Conservation (phyloP, 495 filamentous ascomycete genomes). For the Bacidia gigantensis region DNA sequence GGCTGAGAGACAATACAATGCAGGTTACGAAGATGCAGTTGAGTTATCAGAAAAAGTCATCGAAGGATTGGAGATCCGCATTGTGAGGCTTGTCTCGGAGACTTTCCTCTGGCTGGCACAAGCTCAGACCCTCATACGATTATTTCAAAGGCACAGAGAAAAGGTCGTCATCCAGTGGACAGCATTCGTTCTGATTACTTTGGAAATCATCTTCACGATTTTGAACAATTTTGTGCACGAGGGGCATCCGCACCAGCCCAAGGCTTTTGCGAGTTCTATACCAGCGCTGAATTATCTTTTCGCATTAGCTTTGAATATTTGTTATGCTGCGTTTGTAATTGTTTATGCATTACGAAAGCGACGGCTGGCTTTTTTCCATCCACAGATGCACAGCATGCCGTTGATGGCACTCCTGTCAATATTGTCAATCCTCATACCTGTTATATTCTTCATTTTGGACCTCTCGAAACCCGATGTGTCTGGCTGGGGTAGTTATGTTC, state of each 20-base stretch:
- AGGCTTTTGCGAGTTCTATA: constrained; percentile 72
- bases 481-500: constrained; percentile 93
- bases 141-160: constrained; percentile 93
- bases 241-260: constrained; percentile 44
- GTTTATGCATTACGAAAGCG: constrained; percentile 91
- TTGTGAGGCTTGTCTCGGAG: constrained; percentile 83
- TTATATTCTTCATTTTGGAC: constrained; percentile 92
- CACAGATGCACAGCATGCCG: constrained; percentile 82
- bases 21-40: constrained; percentile 57
- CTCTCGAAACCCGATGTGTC: constrained; percentile 76
- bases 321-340: constrained; percentile 92
- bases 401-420: constrained; percentile 72
- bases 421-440: constrained; percentile 68
- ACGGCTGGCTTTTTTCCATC: constrained; percentile 84
- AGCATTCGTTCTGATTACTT: constrained; percentile 78
- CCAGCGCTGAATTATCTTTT: constrained; percentile 91
- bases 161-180: constrained; percentile 99
- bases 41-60: constrained; percentile 61
- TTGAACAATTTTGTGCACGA: constrained; percentile 71
- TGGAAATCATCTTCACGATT: constrained; percentile 79
- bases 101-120: constrained; percentile 96
- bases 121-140: constrained; percentile 85
- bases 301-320: constrained; percentile 69
- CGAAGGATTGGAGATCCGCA: constrained; percentile 66
- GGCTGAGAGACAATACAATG: constrained; percentile 63